Evolutionary conservation across 2,329 filamentous ascomycete genomes (phyloP).

Genomic region (Beauveria sp.): DNA sequence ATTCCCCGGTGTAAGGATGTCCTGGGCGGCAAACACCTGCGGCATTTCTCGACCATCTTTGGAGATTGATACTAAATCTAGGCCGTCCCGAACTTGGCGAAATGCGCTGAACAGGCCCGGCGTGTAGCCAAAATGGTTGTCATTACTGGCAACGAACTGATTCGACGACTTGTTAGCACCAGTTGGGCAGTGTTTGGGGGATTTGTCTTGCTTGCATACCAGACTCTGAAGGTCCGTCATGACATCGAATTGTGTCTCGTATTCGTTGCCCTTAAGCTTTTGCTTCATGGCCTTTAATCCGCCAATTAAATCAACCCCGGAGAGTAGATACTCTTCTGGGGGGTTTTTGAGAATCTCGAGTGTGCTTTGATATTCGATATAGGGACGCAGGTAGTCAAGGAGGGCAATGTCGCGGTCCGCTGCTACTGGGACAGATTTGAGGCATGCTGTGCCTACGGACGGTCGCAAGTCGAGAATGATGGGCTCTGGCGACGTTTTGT

Average conservation of each 20-base stretch:
- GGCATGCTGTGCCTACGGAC: constrained; percentile 14
- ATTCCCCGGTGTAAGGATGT: neutral
- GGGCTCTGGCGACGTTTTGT: neutral
- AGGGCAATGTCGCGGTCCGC: constrained; percentile 11
- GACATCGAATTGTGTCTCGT: constrained; percentile 14
- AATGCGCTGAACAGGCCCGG: constrained; percentile 14
- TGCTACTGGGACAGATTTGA: constrained; percentile 12
- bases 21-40: neutral
- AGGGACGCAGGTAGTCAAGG: constrained; percentile 16
- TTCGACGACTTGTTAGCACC: neutral
- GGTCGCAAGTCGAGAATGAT: constrained; percentile 11
- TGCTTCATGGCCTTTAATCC: constrained; percentile 14
- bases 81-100: neutral
- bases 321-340: constrained; percentile 15
- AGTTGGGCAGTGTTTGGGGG: neutral
- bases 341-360: constrained; percentile 14
- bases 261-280: constrained; percentile 12
- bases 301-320: constrained; percentile 14
- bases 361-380: constrained; percentile 15
- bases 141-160: constrained; percentile 5
- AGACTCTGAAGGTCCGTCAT: constrained; percentile 12
- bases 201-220: constrained; percentile 8
- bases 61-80: constrained; percentile 15
- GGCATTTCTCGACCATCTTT: neutral
- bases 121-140: constrained; percentile 15